Evolutionary conservation across 192 early-diverging fungal genomes (phyloP).

Genomic region (Backusella liffmaniae): DNA sequence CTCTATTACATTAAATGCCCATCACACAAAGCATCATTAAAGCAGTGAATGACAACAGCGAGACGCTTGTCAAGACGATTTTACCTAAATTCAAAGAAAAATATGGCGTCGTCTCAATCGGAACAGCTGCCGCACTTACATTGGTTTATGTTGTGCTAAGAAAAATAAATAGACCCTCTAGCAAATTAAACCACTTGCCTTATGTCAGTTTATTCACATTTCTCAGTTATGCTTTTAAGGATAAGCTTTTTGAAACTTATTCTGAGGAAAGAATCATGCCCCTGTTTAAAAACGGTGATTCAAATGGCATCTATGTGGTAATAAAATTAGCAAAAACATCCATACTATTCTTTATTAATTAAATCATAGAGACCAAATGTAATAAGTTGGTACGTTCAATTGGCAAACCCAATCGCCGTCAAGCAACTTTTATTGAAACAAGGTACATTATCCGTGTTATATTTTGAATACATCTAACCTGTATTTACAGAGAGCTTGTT

Average conservation of each 20-base stretch:
- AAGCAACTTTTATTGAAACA: constrained; percentile 10
- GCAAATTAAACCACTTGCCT: not conserved
- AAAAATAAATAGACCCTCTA: not conserved
- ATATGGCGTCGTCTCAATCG: not conserved
- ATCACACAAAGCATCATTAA: not conserved
- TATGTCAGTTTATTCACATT: not conserved
- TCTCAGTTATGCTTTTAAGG: not conserved
- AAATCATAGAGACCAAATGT: not conserved
- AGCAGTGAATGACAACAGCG: not conserved
- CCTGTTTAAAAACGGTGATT: not conserved
- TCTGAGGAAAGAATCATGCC: not conserved
- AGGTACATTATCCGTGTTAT: not conserved
- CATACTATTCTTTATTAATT: no score
- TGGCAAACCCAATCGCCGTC: constrained; percentile 7
- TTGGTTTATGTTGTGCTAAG: not conserved
- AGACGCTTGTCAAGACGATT: not conserved
- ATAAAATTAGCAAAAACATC: no score
- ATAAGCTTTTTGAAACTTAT: not conserved
- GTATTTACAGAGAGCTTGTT: not conserved
- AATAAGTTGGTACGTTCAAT: not conserved
- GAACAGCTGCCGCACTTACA: not conserved
- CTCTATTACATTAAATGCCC: not conserved
- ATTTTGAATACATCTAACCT: no score
- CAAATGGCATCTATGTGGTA: not conserved
- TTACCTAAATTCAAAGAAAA: not conserved